These are phyloP conservation scores for Mycena citricolor DNA, from an alignment of 1,284 basidiomycete species.

Conservation along the genomic window DNA sequence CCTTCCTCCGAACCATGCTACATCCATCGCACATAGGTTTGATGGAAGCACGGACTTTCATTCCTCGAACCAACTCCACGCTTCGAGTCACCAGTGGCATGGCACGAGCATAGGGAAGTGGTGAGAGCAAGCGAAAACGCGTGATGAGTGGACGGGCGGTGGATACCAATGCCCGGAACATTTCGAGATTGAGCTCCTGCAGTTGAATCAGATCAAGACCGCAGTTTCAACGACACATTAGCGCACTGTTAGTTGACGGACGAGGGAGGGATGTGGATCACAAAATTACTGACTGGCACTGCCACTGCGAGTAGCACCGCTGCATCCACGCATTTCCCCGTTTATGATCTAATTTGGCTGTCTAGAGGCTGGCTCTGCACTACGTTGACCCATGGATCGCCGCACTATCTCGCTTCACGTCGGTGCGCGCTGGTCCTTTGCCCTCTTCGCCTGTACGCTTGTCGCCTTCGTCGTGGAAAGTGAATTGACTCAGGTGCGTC, in stretches of 20 bases:
- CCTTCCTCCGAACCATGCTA: constrained; percentile 84
- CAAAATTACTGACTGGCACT: too few species aligned
- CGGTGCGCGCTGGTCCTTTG: constrained; percentile 43
- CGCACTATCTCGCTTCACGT: constrained; percentile 30
- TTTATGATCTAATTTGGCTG: too few species aligned
- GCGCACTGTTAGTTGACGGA: too few species aligned
- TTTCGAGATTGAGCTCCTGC: too few species aligned
- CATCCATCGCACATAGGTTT: constrained; percentile 93
- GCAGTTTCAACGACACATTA: too few species aligned
- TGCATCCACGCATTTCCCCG: too few species aligned
- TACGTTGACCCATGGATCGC: constrained; percentile 28
- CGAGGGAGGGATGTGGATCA: background rate
- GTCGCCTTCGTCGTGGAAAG: constrained; percentile 69
- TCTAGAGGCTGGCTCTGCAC: too few species aligned
- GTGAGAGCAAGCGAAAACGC: constrained; percentile 42
- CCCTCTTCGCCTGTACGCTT: constrained; percentile 53
- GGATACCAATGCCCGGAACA: constrained; percentile 66
- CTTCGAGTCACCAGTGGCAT: constrained; percentile 26
- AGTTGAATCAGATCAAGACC: too few species aligned
- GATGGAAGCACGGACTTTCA: constrained; percentile 96
- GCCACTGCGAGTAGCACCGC: too few species aligned
- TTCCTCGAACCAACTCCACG: constrained; percentile 63
- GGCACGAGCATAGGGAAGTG: constrained; percentile 33
- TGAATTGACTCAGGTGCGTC: constrained; percentile 65
- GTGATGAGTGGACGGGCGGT: constrained; percentile 59